Base-by-base conservation (phyloP, 768 basidiomycete genomes). In the Kwoniella sp. region DNA sequence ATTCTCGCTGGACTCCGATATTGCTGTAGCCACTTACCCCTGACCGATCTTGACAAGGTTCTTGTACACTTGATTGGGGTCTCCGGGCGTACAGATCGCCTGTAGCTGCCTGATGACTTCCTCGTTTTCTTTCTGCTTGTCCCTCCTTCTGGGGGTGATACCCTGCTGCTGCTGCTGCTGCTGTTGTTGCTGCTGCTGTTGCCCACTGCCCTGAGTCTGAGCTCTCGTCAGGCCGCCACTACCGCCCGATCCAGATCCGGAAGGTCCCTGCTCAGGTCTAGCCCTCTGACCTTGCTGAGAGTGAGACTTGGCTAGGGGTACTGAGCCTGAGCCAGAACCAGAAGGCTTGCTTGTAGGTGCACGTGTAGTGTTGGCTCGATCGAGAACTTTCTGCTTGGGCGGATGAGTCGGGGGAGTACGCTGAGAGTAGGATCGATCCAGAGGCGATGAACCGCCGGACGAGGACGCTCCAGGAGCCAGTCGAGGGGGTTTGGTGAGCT, bases 31-130 rank as follows among this genome's bases (percentile, higher is more conserved):
- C 0, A 82, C 90, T 76, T 73, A 95, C 93, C 95, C 96, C 81
- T 98, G 95, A 45, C 95, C 96, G 76, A 98, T 96, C 86, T 97
- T 98, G 82, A 92, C 88, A 48, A 98, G 85, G 75, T 87, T 93
- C 63, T 94, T 85, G 77, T 98, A 98, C 37, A 97, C 82, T 81
- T 87, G 87, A 37, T 94, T 98, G 29, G 96, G 96, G 81, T 99
- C 96, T 4, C 93, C 94, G 78, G 96, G 93, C 1, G 95, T 95
- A 76, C 96, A 99, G 75, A 99, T 98, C 74, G 89, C 88, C 77
- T 92, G 89, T 72, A 99, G 81, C 20, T 93, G 87, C 72, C 88
- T 89, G 67, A 98, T 89, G 66, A 98, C 93, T 74, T 97, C 94
- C 20, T 72, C 73, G 69, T 90, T 89, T 61, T 74, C 73, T 72